Conservation (phyloP, 441 rosid species). For the Macaranga tanarius region DNA sequence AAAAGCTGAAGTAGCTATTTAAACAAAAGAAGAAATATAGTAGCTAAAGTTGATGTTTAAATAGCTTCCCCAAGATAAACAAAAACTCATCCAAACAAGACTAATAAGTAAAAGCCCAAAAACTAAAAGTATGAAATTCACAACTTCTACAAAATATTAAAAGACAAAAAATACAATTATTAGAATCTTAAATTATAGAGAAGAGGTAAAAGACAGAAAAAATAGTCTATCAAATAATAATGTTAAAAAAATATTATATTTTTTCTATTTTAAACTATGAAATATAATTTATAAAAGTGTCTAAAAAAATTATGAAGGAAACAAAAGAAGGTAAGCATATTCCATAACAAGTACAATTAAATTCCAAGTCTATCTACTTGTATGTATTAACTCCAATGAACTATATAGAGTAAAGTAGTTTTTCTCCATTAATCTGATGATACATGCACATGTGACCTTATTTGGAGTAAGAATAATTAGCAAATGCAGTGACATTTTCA, state of each 20-base stretch:
- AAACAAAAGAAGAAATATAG: conserved; percentile 1
- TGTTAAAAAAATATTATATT: too few relatives aligned
- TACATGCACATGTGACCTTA: not conserved
- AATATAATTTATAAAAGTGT: not conserved
- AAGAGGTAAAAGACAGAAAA: not conserved
- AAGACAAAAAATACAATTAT: not conserved
- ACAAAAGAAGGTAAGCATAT: not conserved
- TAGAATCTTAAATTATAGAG: not conserved
- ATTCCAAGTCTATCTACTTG: not conserved
- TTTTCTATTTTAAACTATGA: conserved; percentile 71
- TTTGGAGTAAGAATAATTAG: not conserved
- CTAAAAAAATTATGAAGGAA: not conserved
- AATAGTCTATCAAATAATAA: not conserved
- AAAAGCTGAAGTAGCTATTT: too few relatives aligned
- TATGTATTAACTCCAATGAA: not conserved
- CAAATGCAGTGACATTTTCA: not conserved
- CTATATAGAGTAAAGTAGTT: not conserved
- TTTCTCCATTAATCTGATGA: not conserved
- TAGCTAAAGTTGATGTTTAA: too few relatives aligned
- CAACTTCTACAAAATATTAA: not conserved
- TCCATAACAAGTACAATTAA: not conserved
- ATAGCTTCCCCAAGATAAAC: not conserved
- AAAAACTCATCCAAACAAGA: not conserved
- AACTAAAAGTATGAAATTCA: not conserved
- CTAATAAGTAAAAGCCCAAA: conserved; percentile 1